These are phyloP conservation scores for Penicillium frequentans DNA, from an alignment of 2,329 filamentous ascomycete species.

Conservation along the genomic window DNA sequence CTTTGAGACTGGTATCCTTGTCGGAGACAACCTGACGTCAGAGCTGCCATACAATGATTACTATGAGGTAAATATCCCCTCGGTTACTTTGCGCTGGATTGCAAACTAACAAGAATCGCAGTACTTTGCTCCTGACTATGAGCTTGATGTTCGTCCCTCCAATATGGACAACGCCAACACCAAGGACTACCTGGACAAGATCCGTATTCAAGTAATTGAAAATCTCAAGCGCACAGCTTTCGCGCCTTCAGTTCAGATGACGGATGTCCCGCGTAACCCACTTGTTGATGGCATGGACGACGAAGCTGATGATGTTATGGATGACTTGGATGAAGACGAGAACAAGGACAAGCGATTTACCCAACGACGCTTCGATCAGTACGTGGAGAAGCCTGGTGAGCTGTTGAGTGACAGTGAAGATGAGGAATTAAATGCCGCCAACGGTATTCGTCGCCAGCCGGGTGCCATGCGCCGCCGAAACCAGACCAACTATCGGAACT, in stretches of 20 bases:
- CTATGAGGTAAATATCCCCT: conserved; percentile 61
- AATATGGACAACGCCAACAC: conserved; percentile 74
- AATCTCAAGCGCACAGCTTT: conserved; percentile 65
- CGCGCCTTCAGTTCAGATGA: conserved; percentile 65
- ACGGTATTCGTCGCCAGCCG: conserved; percentile 66
- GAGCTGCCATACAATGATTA: conserved; percentile 97
- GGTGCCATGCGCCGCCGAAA: conserved; percentile 53
- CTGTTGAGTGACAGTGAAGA: conserved; percentile 86
- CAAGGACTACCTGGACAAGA: conserved; percentile 67
- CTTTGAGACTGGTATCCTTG: conserved; percentile 74
- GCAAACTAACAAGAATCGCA: conserved; percentile 33
- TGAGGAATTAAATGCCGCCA: conserved; percentile 69
- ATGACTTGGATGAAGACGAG: conserved; percentile 77
- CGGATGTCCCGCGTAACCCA: conserved; percentile 60
- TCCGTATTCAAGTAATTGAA: conserved; percentile 64
- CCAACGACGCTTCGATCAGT: conserved; percentile 78
- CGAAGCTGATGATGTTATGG: conserved; percentile 64
- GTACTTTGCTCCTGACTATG: conserved; percentile 70
- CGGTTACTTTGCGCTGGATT: not conserved
- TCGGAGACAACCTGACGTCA: conserved; percentile 76
- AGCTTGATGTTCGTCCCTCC: conserved; percentile 67
- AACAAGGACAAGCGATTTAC: conserved; percentile 83
- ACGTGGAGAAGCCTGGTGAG: conserved; percentile 73
- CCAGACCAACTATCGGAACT: conserved; percentile 62
- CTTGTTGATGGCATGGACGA: conserved; percentile 59